Percentiles rank a stretch among this genome's conserved stretches.
Evolutionary conservation across 2,329 filamentous ascomycete species (phyloP).

Genomic region (Exophiala xenobiotica): DNA sequence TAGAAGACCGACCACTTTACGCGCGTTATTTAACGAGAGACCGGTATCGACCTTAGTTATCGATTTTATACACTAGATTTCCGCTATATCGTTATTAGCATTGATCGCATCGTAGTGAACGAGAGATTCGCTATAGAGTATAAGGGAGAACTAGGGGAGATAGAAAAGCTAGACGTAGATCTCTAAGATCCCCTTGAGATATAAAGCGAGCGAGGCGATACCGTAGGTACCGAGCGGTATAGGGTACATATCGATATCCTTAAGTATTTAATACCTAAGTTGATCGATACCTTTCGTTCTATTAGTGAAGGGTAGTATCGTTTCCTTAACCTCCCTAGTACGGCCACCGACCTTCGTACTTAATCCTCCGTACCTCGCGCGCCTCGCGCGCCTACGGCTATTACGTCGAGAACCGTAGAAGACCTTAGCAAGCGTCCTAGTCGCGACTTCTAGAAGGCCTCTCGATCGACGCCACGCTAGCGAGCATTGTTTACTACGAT

Average conservation of each 20-base stretch:
- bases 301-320: background rate
- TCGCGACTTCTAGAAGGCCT: no score
- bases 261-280: background rate
- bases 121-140: background rate
- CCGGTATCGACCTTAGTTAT: background rate
- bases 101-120: background rate
- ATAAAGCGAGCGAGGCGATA: background rate
- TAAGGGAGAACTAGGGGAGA: background rate
- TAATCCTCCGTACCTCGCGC: background rate
- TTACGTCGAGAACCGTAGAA: background rate
- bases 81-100: background rate
- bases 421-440: no score
- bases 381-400: background rate
- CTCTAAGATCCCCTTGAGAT: background rate
- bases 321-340: background rate
- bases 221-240: background rate
- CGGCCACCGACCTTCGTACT: background rate
- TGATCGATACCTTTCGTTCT: background rate
- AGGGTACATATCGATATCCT: background rate
- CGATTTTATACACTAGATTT: background rate
- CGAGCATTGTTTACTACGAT: no score
- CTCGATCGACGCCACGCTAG: no score
- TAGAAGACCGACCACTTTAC: background rate
- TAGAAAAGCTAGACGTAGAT: background rate
- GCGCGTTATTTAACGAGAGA: background rate